Percentiles rank a stretch among this genome's conserved stretches.
These are phyloP conservation scores for Suhomyces sp. DNA, from an alignment of 805 yeast species.

Conservation along the genomic window DNA sequence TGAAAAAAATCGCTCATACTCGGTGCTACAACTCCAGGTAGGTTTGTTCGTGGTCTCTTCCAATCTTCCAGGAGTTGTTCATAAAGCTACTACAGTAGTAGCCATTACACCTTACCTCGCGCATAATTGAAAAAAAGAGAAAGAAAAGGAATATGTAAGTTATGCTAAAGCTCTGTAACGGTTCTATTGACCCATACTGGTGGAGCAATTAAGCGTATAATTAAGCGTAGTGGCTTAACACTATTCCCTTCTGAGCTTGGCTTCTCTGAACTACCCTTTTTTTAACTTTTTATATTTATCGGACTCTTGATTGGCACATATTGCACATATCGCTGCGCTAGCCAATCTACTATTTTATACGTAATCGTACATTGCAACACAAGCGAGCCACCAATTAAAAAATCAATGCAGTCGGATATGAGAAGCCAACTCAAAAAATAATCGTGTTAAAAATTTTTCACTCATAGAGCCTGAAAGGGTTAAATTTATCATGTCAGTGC, in stretches of 20 bases:
- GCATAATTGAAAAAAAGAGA: background rate
- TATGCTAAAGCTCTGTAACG: background rate
- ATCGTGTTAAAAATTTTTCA: background rate
- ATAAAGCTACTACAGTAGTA: background rate
- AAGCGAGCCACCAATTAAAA: constrained; percentile 8
- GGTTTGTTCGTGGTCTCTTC: background rate
- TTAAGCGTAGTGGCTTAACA: background rate
- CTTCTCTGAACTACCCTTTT: background rate
- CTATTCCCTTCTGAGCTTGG: background rate
- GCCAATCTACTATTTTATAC: background rate
- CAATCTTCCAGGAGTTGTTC: background rate
- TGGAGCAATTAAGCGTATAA: too few species aligned
- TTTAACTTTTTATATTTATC: background rate
- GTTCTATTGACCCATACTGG: too few species aligned
- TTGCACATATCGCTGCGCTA: background rate
- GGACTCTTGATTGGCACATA: too few species aligned
- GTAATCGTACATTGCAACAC: background rate
- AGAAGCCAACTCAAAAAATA: background rate
- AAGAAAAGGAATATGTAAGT: background rate
- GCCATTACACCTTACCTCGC: background rate
- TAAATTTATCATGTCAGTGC: background rate
- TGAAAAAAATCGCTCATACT: constrained; percentile 5
- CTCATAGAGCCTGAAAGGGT: background rate
- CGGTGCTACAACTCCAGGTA: background rate
- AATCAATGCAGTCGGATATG: constrained; percentile 8